Evolutionary conservation across 306 rosid species (phyloP), one percentile per base, ranked within the genome.

Genomic region (Prunus mongolica): DNA sequence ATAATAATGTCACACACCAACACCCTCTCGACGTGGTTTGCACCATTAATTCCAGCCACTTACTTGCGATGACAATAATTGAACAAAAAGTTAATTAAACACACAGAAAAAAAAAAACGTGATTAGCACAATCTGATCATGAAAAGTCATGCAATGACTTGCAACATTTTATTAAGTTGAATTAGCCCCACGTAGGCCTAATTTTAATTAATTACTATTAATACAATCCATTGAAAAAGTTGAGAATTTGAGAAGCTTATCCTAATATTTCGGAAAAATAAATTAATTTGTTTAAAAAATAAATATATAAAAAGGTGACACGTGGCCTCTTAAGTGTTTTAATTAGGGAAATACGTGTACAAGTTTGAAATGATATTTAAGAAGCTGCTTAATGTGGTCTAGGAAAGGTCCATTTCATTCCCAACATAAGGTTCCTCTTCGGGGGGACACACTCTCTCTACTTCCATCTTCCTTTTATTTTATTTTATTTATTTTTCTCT

Each of bases 371-470:
- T 10, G 30, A 22, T 11, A 22, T 27, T 51, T 27, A 47, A 65
- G 61, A 73, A 76, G 78, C 62, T 64, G 34, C 34, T 76, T 63
- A 24, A 69, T 55, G 18, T 62, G 74, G 83, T 69, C 50, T 69
- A 3, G 56, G 50, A 74, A 60, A 73, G 79, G 89, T 15, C 75
- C 55, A 57, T 64, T 69, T 80, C 66, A 76, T 58, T 38, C 83
- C 87, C 76, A 92, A 80, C 91, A 87, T 6, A 51, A 79, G 91
- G 95, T 89, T 81, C 82, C 82, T 66, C 24, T 8, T n/a, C 10
- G 57, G 89, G 91, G 91, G 79, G 73, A 89, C 96, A 89, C 79
- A 44, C 81, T 73, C 79, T 47, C 81, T 75, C 77, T 58, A 63
- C 71, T 63, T 56, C 38, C 68, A 75, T 54, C 60, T 71, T 65